Conservation (phyloP, 1,284 basidiomycete species). For the Heterobasidion annosum region DNA sequence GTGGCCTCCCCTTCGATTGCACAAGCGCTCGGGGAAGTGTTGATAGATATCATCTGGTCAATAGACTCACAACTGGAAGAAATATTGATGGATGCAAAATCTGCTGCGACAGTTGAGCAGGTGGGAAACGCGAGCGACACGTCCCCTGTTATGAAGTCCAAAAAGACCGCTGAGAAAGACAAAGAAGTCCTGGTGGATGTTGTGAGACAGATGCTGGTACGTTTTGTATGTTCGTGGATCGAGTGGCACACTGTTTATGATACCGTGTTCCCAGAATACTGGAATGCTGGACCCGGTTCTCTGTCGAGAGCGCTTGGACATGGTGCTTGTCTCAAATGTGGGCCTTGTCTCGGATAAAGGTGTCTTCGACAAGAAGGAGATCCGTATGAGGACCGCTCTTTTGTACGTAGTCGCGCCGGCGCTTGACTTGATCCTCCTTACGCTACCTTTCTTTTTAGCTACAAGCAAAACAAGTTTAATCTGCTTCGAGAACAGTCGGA, state of each 20-base stretch:
- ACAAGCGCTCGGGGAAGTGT: slow-evolving; percentile 48
- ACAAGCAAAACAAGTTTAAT: slow-evolving; percentile 99
- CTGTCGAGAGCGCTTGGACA: slow-evolving; percentile 69
- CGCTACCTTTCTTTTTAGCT: slow-evolving; percentile 36
- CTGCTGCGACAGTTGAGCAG: slow-evolving; percentile 20
- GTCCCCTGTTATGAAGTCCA: slow-evolving; percentile 25
- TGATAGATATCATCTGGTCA: slow-evolving; percentile 75
- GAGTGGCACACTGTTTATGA: background rate
- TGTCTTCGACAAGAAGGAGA: slow-evolving; percentile 64
- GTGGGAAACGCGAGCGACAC: slow-evolving; percentile 19
- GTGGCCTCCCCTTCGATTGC: slow-evolving; percentile 28
- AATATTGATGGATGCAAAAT: slow-evolving; percentile 45
- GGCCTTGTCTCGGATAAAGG: slow-evolving; percentile 57
- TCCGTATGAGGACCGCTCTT: slow-evolving; percentile 66
- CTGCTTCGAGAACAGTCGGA: slow-evolving; percentile 95
- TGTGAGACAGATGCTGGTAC: slow-evolving; percentile 58
- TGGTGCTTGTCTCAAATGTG: slow-evolving; percentile 46
- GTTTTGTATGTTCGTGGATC: slow-evolving; percentile 16
- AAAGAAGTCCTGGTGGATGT: slow-evolving; percentile 50
- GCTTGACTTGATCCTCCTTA: background rate
- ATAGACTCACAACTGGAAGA: slow-evolving; percentile 72
- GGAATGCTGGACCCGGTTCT: slow-evolving; percentile 47
- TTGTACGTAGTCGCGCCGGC: slow-evolving; percentile 48
- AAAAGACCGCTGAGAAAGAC: slow-evolving; percentile 48
- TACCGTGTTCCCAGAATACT: slow-evolving; percentile 26